These are phyloP conservation scores for Termitomyces sp. DNA, from an alignment of 768 basidiomycete species.

Conservation along the genomic window DNA sequence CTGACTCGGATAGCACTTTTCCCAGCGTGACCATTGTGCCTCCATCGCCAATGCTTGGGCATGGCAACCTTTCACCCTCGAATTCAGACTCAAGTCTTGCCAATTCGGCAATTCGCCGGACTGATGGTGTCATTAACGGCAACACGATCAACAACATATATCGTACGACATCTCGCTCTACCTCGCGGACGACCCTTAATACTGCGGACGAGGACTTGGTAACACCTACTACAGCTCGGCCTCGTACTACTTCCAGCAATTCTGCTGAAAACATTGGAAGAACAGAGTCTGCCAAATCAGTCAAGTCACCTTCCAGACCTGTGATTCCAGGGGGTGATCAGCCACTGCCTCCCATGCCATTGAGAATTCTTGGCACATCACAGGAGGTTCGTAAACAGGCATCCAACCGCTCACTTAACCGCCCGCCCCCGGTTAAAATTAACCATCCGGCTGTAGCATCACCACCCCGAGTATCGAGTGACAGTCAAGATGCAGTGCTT, in stretches of 20 bases:
- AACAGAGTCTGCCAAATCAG: constrained; percentile 11
- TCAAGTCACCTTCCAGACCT: constrained; percentile 5
- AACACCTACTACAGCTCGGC: constrained; percentile 15
- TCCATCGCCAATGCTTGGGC: constrained; percentile 31
- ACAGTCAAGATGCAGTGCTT: constrained; percentile 16
- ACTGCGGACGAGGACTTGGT: constrained; percentile 15
- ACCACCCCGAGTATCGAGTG: constrained; percentile 6
- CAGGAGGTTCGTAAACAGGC: constrained; percentile 25
- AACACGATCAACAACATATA: constrained; percentile 10
- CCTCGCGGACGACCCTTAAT: constrained; percentile 6
- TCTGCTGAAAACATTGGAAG: constrained; percentile 2
- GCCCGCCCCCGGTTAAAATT: constrained; percentile 19
- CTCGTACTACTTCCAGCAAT: constrained; percentile 6
- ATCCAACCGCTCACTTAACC: constrained; percentile 30
- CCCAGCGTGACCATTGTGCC: constrained; percentile 41
- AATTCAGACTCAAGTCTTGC: constrained; percentile 19
- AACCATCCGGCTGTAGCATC: constrained; percentile 15
- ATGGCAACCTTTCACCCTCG: constrained; percentile 19
- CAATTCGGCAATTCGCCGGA: constrained; percentile 10
- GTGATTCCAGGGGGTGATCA: constrained; percentile 16
- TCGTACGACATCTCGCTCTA: constrained; percentile 18
- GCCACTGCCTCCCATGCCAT: constrained; percentile 14
- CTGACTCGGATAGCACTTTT: constrained; percentile 26
- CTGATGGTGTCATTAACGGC: constrained; percentile 13
- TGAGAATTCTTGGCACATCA: constrained; percentile 17